These are phyloP conservation scores for Chondrus crispus DNA, from an alignment of 23 red algal species.

Conservation along the genomic window DNA sequence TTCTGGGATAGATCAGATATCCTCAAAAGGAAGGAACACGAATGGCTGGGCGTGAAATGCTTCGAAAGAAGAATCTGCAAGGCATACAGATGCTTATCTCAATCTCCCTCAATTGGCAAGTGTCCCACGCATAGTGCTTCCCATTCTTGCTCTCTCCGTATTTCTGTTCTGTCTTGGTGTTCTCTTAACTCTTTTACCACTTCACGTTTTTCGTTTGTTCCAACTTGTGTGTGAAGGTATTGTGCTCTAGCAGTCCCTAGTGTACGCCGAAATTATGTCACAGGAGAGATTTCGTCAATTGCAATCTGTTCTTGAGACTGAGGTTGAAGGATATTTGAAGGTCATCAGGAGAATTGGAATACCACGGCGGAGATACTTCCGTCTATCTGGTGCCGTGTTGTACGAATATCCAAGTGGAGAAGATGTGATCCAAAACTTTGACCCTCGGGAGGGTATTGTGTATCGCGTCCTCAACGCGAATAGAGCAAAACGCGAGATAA, in stretches of 20 bases:
- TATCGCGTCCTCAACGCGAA: background rate
- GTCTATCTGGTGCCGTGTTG: background rate
- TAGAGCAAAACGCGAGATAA: background rate
- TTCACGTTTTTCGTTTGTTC: too few species aligned
- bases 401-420: background rate
- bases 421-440: background rate
- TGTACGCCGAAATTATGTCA: background rate
- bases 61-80: too few species aligned
- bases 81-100: too few species aligned
- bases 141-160: too few species aligned
- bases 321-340: conserved; percentile 1
- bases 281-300: background rate
- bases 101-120: too few species aligned
- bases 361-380: background rate
- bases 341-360: background rate
- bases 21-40: too few species aligned
- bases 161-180: too few species aligned
- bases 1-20: too few species aligned
- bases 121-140: too few species aligned
- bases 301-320: background rate
- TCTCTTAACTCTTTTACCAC: too few species aligned
- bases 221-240: too few species aligned
- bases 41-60: too few species aligned
- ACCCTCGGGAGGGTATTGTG: background rate
- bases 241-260: background rate